Evolutionary conservation across 768 basidiomycete species (phyloP), one percentile per base, ranked within the genome.

Genomic region (Hygrocybe coccinea): DNA sequence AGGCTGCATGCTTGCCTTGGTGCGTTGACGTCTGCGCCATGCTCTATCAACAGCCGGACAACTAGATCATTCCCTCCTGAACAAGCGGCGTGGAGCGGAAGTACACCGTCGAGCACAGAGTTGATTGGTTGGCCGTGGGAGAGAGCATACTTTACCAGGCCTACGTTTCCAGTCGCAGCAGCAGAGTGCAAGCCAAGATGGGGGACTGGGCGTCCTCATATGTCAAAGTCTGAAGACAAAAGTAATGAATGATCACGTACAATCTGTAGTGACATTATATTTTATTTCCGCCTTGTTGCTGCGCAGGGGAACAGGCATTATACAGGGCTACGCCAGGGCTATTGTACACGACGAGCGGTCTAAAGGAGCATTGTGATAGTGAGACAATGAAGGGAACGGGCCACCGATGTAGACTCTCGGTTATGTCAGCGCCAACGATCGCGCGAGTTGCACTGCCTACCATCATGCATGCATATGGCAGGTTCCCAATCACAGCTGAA

Each of bases 1-100:
- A 29, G 50, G 36, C 37, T 10, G 38, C 19, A 19, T 14, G 68
- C 81, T 57, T 52, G 90, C 89, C 95, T 84, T 52, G 92, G 87
- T 3, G 94, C 94, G 71, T 98, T 98, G 29, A 97, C 95, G 67
- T 99, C 97, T n/a, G 97, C 97, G 19, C 97, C 95, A 56, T 85
- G 76, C 58, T 97, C 91, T 64, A 99, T 88, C 45, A 99, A 75
- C 60, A 95, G 78, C 64, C 84, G 82, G 38, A 98, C 93, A 43
- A 97, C 89, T 55, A 85, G 80, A 54, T 89, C 90, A 65, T 84
- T 90, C 1, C 97, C 97, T 21, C 91, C 91, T 0, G 92, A 89
- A 62, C 85, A 90, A 2, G 95, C 97, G 3, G 93, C 95, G 67
- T 99, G 97, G 8, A 99, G 79, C 2, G 97, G 95, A n/a, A 97